Evolutionary conservation across 129 eudicot species (phyloP), one percentile per base, ranked within the genome.

Genomic region (Flaveria robusta): DNA sequence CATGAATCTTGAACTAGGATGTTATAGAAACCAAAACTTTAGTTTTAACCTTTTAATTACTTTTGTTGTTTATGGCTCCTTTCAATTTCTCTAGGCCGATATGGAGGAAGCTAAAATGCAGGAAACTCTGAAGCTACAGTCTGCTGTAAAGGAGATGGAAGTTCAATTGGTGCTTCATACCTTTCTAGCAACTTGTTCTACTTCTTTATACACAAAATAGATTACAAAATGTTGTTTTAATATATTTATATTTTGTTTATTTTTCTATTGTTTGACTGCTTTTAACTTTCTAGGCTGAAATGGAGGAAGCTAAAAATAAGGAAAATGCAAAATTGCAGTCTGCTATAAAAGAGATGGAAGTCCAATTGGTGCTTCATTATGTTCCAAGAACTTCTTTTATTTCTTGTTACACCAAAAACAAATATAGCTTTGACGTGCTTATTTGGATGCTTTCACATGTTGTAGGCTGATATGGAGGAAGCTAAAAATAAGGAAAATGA

Each of bases 221-320:
- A 51, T 39, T 15, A 24, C 81, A 22, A 14, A 50, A 0, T 12
- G 13, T 64, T 16, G 62, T n/a, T 29, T 29, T 22, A 34, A 22
- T 23, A 51, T 51, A 20, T 66, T 7, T 26, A 10, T 20, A 16
- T 51, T 24, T 24, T 67, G 11, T 43, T 47, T 43, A 29, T 14
- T 50, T 19, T 64, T 65, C 9, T 22, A 51, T 77, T 41, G 12
- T 68, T 70, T 9, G 49, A 18, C 15, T 64, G 11, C 2, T 63
- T 63, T 31, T 6, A 64, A 31, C 6, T 47, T 72, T 77, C 3
- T 74, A 90, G 96, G 87, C 79, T 51, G 89, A 86, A 9, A 12
- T 87, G 70, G 90, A 88, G 66, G 89, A 91, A 82, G 91, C 89
- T 26, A 87, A 84, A 79, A 76, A 65, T 20, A 85, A 82, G 42